Evolutionary conservation across 495 filamentous ascomycete species (phyloP), one percentile per base, ranked within the genome.

Genomic region (Penicillium cataractarum): DNA sequence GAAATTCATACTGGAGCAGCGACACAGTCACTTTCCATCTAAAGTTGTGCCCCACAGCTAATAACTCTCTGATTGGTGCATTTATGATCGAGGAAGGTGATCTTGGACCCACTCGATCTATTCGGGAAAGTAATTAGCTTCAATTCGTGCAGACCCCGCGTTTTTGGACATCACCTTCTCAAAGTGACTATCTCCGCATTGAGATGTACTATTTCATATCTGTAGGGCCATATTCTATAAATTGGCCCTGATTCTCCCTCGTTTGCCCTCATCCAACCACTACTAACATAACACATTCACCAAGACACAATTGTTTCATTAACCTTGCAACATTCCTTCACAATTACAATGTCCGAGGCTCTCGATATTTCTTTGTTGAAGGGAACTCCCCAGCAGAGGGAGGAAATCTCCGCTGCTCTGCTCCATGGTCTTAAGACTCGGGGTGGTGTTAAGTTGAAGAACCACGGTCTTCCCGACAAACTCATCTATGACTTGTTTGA

Each of bases 381-480:
- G 48, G 65, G 70, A 31, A 65, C 61, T 40, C 65, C 65, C 22
- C 46, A 66, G n/a, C 61, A 73, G 21, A 66, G 67, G 12, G 50
- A 57, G 29, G 55, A 55, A 0, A 37, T 64, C 22, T 70, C 63
- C 1, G 33, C 51, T 19, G 58, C 53, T 3, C 58, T 73, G 8
- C 68, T 73, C 1, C 19, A 60, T 3, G 65, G 54, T 1, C 48
- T 71, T 1, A 73, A 71, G 50, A 69, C 62, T n/a, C 64, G 68
- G 2, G 71, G 68, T 21, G 65, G 61, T 3, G 71, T 58, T 37
- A 69, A 69, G 29, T 26, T 71, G 13, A 71, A 65, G 42, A 73
- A 73, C 57, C 72, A 75, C 29, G 62, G 63, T 31, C 62, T 75
- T 21, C 62, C 72, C 0, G 64, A 70, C 12, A 55, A 71, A 4